These are phyloP conservation scores for Arxiozyma slooffiae DNA, from an alignment of 1,139 yeast species.

Conservation along the genomic window DNA sequence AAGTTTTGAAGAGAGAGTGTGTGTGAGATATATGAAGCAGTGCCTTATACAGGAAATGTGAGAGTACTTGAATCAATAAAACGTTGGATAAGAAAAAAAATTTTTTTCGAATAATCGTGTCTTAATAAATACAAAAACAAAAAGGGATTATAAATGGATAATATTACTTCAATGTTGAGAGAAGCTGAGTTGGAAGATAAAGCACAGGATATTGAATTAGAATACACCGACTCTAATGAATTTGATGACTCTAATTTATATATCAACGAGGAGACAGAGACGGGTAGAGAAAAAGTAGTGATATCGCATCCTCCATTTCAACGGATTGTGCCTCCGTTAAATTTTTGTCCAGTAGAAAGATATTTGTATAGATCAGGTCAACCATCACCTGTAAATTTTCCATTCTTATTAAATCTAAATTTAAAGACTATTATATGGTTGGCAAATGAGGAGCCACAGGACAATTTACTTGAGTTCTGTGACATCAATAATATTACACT, in stretches of 20 bases:
- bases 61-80: too few relatives aligned
- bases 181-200: constrained; percentile 8
- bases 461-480: constrained; percentile 73
- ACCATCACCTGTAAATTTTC: constrained; percentile 90
- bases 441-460: constrained; percentile 92
- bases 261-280: constrained; percentile 28
- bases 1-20: background rate
- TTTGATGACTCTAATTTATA: constrained; percentile 24
- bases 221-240: constrained; percentile 15
- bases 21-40: background rate
- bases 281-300: constrained; percentile 23
- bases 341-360: constrained; percentile 89
- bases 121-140: background rate
- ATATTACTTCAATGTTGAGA: constrained; percentile 2
- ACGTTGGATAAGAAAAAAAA: background rate
- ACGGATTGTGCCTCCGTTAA: constrained; percentile 82
- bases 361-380: constrained; percentile 84
- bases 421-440: constrained; percentile 83
- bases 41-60: background rate
- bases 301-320: constrained; percentile 40
- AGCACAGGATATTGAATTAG: constrained; percentile 4
- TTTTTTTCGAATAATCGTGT: background rate
- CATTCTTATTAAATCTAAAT: constrained; percentile 65
- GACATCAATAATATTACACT: constrained; percentile 57
- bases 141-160: background rate